Conservation (phyloP, 2,329 filamentous ascomycete genomes). For the Fusarium clavum region DNA sequence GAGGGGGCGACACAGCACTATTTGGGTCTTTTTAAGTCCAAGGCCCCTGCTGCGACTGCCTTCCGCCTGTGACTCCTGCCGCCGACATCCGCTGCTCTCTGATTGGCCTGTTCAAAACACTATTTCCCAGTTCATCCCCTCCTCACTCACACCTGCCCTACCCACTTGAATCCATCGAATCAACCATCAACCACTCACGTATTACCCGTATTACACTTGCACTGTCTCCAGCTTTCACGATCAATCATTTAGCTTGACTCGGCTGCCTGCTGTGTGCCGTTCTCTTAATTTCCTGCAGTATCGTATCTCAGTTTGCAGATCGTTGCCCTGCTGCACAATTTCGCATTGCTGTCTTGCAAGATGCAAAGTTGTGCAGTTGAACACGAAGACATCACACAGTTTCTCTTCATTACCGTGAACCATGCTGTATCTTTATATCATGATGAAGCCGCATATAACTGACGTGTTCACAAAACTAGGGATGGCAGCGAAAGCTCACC, state of each 20-base stretch:
- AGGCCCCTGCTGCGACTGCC: slow-evolving; percentile 43
- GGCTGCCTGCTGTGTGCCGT: not conserved
- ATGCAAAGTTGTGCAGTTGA: not conserved
- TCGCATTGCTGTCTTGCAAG: not conserved
- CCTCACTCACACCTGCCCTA: not conserved
- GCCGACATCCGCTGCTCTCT: slow-evolving; percentile 23
- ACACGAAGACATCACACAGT: not conserved
- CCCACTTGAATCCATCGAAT: slow-evolving; percentile 25
- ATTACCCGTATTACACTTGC: slow-evolving; percentile 20
- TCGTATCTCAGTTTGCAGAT: not conserved
- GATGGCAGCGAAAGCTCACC: slow-evolving; percentile 93
- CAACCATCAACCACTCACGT: slow-evolving; percentile 21
- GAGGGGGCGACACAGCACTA: slow-evolving; percentile 61
- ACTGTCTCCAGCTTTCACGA: not conserved
- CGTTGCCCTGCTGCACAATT: not conserved
- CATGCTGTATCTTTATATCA: not conserved
- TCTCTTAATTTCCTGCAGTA: not conserved
- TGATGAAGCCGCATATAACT: slow-evolving; percentile 24
- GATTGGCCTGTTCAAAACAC: slow-evolving; percentile 36
- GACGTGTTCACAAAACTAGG: slow-evolving; percentile 63
- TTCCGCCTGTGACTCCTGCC: slow-evolving; percentile 39
- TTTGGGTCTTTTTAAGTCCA: slow-evolving; percentile 68
- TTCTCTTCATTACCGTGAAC: not conserved
- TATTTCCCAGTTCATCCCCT: slow-evolving; percentile 20
- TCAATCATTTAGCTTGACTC: not conserved